Evolutionary conservation across 192 early-diverging fungal species (phyloP).

Genomic region (Backusella sp.): DNA sequence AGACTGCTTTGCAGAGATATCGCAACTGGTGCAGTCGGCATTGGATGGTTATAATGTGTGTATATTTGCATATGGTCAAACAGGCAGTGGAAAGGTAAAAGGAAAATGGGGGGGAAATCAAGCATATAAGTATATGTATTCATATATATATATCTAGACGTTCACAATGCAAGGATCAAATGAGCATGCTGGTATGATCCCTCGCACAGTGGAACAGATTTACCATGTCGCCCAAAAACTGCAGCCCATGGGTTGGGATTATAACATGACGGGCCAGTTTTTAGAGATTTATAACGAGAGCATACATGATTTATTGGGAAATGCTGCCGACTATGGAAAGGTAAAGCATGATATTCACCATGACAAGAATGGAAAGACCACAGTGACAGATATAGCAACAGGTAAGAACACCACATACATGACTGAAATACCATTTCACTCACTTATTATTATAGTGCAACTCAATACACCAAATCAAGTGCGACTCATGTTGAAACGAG

Average conservation of each 20-base stretch:
- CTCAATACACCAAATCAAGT: constrained; percentile 77
- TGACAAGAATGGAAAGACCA: constrained; percentile 69
- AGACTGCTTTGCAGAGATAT: constrained; percentile 92
- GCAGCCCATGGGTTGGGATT: constrained; percentile 83
- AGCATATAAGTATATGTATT: too few species aligned
- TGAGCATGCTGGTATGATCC: constrained; percentile 82
- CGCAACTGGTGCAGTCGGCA: constrained; percentile 92
- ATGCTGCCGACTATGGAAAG: constrained; percentile 37
- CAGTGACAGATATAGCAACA: constrained; percentile 73
- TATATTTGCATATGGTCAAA: constrained; percentile 97
- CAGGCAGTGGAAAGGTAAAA: constrained; percentile 80
- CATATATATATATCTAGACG: constrained; percentile 33
- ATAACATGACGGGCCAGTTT: constrained; percentile 84
- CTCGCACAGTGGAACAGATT: constrained; percentile 88
- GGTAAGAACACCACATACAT: constrained; percentile 28
- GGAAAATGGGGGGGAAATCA: neutral
- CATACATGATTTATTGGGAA: constrained; percentile 77
- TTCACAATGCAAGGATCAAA: constrained; percentile 76
- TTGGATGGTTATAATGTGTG: constrained; percentile 97
- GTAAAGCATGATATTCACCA: constrained; percentile 88
- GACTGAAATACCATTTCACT: neutral
- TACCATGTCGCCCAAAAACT: constrained; percentile 73
- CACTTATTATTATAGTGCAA: constrained; percentile 38
- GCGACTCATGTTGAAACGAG: constrained; percentile 67
- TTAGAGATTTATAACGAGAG: constrained; percentile 97